phyloP scores from a whole-genome alignment of 495 filamentous ascomycete genomes.

The Evernia prunastri region DNA sequence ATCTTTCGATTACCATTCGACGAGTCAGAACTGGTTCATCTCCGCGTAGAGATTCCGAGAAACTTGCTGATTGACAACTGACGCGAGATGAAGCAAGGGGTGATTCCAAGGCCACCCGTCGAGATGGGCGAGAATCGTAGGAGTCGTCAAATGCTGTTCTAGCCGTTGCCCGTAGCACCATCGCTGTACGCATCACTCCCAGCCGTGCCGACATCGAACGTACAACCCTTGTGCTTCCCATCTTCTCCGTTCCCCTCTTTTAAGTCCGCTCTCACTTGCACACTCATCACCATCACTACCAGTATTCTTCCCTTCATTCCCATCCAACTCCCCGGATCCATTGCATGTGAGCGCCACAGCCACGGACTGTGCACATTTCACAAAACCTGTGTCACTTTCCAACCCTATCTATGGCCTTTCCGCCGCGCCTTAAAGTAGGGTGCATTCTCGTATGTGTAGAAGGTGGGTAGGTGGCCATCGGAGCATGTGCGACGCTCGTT shows the following conservation, averaged over 20 bases:
- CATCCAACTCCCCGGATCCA: background rate
- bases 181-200: background rate
- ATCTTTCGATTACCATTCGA: conserved; percentile 23
- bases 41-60: too few species aligned
- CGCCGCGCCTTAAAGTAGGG: background rate
- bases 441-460: background rate
- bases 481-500: background rate
- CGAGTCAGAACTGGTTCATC: too few species aligned
- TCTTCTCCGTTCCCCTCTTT: background rate
- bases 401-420: background rate
- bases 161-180: background rate
- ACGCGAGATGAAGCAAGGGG: background rate
- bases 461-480: background rate
- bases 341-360: background rate
- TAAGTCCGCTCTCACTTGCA: background rate
- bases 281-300: background rate
- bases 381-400: background rate
- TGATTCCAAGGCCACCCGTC: background rate
- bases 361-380: background rate
- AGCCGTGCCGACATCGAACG: background rate
- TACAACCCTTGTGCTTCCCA: background rate
- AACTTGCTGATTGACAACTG: too few species aligned
- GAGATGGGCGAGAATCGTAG: too few species aligned
- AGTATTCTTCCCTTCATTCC: background rate
- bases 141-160: background rate